These are phyloP conservation scores for Fusarium irregulare DNA, from an alignment of 2,329 filamentous ascomycete species.

Conservation along the genomic window DNA sequence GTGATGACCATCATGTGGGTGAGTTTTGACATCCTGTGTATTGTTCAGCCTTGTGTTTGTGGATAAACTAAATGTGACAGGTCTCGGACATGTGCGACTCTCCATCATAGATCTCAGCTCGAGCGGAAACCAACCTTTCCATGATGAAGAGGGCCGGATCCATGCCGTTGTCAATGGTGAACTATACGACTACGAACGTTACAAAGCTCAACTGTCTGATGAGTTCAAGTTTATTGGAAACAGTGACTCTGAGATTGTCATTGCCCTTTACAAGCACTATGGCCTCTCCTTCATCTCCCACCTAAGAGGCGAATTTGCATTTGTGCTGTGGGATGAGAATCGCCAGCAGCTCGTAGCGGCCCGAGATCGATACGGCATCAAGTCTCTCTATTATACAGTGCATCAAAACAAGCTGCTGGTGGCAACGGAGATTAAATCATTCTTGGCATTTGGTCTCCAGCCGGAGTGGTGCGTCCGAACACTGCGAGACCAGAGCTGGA, in stretches of 20 bases:
- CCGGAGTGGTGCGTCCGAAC: neutral
- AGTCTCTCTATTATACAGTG: constrained; percentile 1
- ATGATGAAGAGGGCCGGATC: neutral
- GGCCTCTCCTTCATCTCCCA: neutral
- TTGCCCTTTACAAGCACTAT: constrained; percentile 7
- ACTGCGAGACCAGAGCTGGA: constrained; percentile 1
- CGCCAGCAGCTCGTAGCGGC: constrained; percentile 1
- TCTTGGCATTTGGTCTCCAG: constrained; percentile 1
- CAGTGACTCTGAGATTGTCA: constrained; percentile 10
- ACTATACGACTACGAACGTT: neutral
- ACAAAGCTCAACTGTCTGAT: neutral
- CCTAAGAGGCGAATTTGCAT: constrained; percentile 1
- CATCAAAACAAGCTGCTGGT: neutral
- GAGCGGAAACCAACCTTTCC: constrained; percentile 2
- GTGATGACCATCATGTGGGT: neutral
- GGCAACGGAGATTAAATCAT: constrained; percentile 12
- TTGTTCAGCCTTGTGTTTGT: neutral
- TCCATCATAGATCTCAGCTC: constrained; percentile 6
- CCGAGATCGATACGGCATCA: constrained; percentile 4
- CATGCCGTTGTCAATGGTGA: constrained; percentile 3
- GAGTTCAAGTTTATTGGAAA: constrained; percentile 8
- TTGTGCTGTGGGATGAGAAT: constrained; percentile 1
- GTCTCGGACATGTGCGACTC: constrained; percentile 5
- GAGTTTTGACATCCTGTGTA: neutral
- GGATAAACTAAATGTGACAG: neutral